Percentiles rank a stretch among this genome's conserved stretches.
Conservation (phyloP, 495 filamentous ascomycete genomes). For the Talaromyces trachyspermus region DNA sequence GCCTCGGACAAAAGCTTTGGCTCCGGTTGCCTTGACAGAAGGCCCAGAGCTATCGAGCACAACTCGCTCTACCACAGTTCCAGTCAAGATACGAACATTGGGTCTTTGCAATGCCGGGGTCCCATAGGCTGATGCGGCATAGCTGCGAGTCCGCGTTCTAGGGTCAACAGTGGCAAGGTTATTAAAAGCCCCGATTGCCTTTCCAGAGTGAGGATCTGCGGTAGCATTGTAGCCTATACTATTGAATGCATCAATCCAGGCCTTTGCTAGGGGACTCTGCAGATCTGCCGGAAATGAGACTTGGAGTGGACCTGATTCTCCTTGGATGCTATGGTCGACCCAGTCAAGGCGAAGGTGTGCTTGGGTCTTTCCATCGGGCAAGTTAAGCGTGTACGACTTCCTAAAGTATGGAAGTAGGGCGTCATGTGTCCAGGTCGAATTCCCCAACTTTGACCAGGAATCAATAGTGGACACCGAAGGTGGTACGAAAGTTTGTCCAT, state of each 20-base stretch:
- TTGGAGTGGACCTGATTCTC: conserved; percentile 19
- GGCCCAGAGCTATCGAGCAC: conserved; percentile 17
- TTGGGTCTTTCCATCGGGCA: conserved; percentile 9
- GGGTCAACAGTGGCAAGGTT: conserved; percentile 13
- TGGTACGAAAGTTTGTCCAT: conserved; percentile 41
- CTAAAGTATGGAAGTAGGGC: conserved; percentile 34
- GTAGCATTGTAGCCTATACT: conserved; percentile 13
- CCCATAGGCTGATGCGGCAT: conserved; percentile 28
- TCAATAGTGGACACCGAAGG: conserved; percentile 32
- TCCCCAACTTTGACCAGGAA: conserved; percentile 43
- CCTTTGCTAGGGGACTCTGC: conserved; percentile 13
- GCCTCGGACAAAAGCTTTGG: conserved; percentile 30
- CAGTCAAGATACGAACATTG: conserved; percentile 39
- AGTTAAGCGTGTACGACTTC: conserved; percentile 17
- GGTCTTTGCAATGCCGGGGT: conserved; percentile 25
- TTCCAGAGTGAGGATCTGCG: conserved; percentile 14
- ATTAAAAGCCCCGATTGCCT: conserved; percentile 18
- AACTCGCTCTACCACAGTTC: conserved; percentile 37
- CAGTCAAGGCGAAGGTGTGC: conserved; percentile 10
- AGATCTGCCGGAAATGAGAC: no score
- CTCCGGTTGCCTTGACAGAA: conserved; percentile 22
- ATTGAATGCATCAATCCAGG: conserved; percentile 20
- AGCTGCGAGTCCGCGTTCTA: conserved; percentile 27
- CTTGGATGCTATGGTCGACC: conserved; percentile 9
- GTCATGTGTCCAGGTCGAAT: conserved; percentile 43